Evolutionary conservation across 169 alveolate species (phyloP), one percentile per base, ranked within the genome.

Genomic region (Plasmodium inui): DNA sequence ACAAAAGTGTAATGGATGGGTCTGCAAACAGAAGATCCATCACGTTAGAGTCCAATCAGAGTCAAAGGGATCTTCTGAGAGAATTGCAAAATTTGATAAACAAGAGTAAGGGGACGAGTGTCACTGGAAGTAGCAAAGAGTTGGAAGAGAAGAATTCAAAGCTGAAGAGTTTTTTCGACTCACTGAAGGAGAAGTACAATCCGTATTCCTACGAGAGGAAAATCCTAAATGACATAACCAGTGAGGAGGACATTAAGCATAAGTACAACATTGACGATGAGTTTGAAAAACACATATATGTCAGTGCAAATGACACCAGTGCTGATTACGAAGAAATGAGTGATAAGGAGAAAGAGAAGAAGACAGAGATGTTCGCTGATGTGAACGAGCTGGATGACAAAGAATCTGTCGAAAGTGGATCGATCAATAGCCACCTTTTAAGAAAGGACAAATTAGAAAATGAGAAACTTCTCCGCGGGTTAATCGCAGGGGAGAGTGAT

Each of bases 331-430:
- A 79, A 22, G 84, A 55, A 79, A 89, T 89, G 83, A 89, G 82
- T 46, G 82, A 79, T 41, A 73, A 7, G 71, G 94, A 89, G 55
- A 89, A 89, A 37, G 94, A 89, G 34, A 89, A 89, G 53, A 89
- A 89, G 50, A 89, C 83, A 4, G 83, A 28, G 14, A 89, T 78
- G 94, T 89, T 89, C 61, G 94, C 67, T 39, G 94, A 89, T n/a
- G 82, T 89, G 12, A 89, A 89, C 34, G 79, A 89, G 22, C 79
- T 89, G 34, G 94, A 89, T 39, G 89, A 89, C 61, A 57, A 89
- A 9, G 94, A 78, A 8, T 30, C 83, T 9, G 50, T 57, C 9
- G 89, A 80, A 17, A 89, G 94, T 46, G 94, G 94, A 19, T 79
- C 94, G 1, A 78, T 89, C 41, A 89, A 44, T 89, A 79, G 72